A percentile compares a stretch with the other conserved stretches of the same genome.
phyloP scores from a whole-genome alignment of 495 filamentous ascomycete species.

The Hypomontagnella monticulosa region DNA sequence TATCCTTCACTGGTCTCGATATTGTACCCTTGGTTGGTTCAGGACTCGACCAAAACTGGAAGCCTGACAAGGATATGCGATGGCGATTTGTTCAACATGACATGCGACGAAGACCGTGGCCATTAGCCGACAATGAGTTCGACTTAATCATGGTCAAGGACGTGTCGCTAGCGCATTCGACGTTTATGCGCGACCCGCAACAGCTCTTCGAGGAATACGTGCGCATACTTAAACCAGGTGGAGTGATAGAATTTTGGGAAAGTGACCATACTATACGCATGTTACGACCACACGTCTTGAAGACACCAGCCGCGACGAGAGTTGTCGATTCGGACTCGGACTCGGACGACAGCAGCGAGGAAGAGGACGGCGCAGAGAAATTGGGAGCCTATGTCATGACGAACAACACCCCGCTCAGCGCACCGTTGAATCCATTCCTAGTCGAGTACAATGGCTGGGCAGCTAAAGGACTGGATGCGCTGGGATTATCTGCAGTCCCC shows the following conservation, averaged over 20 bases:
- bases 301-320: slow-evolving; percentile 60
- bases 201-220: slow-evolving; percentile 77
- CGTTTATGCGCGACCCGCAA: slow-evolving; percentile 63
- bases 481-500: slow-evolving; percentile 76
- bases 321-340: slow-evolving; percentile 57
- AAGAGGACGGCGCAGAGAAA: slow-evolving; percentile 68
- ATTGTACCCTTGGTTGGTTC: slow-evolving; percentile 79
- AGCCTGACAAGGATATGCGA: slow-evolving; percentile 73
- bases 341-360: slow-evolving; percentile 57
- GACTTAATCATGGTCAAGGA: slow-evolving; percentile 93
- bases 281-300: slow-evolving; percentile 77
- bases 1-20: slow-evolving; percentile 86
- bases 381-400: slow-evolving; percentile 85
- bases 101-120: slow-evolving; percentile 75
- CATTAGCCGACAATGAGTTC: slow-evolving; percentile 85
- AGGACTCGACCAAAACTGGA: slow-evolving; percentile 48
- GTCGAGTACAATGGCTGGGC: slow-evolving; percentile 86
- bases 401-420: slow-evolving; percentile 81
- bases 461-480: slow-evolving; percentile 75
- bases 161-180: slow-evolving; percentile 73
- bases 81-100: slow-evolving; percentile 93
- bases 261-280: slow-evolving; percentile 80
- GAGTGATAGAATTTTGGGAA: slow-evolving; percentile 88
- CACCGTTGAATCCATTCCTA: slow-evolving; percentile 81
- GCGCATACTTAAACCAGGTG: slow-evolving; percentile 80